Conservation (phyloP, 108 stramenopile genomes). For the Cyclotella atomus region DNA sequence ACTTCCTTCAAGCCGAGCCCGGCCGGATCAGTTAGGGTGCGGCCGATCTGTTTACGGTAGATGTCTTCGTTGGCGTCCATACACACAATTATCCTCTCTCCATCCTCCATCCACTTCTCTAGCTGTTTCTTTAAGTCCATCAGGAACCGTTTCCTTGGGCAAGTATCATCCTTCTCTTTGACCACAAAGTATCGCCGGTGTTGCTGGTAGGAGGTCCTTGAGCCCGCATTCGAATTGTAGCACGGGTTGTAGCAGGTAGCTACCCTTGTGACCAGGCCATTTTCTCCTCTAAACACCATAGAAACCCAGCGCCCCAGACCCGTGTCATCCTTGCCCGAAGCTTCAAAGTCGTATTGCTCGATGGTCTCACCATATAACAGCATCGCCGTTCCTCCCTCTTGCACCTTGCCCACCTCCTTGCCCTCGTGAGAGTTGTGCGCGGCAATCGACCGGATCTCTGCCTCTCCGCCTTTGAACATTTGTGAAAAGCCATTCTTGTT, state of each 20-base stretch:
- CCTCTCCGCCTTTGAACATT: conserved; percentile 14
- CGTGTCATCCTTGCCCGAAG: background rate
- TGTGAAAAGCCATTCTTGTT: conserved; percentile 17
- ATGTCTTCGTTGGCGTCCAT: conserved; percentile 24
- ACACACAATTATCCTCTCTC: conserved; percentile 6
- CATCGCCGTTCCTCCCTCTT: conserved; percentile 13
- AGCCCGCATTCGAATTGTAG: background rate
- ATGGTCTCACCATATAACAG: background rate
- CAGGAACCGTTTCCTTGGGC: conserved; percentile 9
- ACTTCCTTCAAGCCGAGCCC: conserved; percentile 11
- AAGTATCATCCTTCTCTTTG: background rate
- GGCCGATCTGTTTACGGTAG: conserved; percentile 3
- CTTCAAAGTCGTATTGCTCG: background rate
- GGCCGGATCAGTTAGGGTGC: background rate
- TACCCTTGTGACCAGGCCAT: conserved; percentile 2
- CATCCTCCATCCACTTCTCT: background rate
- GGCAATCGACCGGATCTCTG: background rate
- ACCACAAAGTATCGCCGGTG: conserved; percentile 6
- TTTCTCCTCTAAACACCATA: background rate
- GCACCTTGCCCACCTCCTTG: background rate
- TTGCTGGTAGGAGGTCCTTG: conserved; percentile 11
- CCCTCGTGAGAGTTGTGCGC: background rate
- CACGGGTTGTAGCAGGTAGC: conserved; percentile 20
- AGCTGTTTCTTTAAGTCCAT: conserved; percentile 7
- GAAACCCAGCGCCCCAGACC: conserved; percentile 10